These are phyloP conservation scores for Globisporangium lucens DNA, from an alignment of 352 stramenopile species.

Conservation along the genomic window DNA sequence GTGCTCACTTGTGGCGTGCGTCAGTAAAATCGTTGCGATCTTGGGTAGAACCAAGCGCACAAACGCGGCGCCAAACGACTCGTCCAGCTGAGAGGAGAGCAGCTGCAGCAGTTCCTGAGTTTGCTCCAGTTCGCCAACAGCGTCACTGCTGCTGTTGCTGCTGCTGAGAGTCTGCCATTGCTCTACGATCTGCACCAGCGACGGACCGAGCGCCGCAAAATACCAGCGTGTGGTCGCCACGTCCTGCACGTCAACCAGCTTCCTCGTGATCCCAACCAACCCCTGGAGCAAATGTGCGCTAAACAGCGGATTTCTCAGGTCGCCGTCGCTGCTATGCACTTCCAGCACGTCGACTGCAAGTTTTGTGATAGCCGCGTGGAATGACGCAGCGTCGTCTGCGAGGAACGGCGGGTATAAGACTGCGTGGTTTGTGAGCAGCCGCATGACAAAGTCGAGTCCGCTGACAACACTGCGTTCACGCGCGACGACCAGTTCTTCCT, in stretches of 20 bases:
- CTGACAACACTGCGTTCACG: constrained; percentile 14
- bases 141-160: constrained; percentile 9
- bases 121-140: constrained; percentile 37
- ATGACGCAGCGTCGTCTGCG: constrained; percentile 22
- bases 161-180: constrained; percentile 9
- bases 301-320: constrained; percentile 21
- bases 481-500: constrained; percentile 30
- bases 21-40: constrained; percentile 35
- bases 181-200: constrained; percentile 30
- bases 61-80: constrained; percentile 40
- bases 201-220: constrained; percentile 36
- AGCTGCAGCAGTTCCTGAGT: constrained; percentile 48
- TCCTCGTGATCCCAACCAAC: constrained; percentile 31
- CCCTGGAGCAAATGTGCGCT: constrained; percentile 33
- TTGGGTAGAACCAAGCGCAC: constrained; percentile 60
- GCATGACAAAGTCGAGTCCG: constrained; percentile 33
- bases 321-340: constrained; percentile 12
- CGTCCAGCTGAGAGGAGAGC: constrained; percentile 44
- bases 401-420: constrained; percentile 31
- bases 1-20: constrained; percentile 21
- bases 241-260: constrained; percentile 45
- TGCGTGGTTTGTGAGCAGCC: constrained; percentile 36
- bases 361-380: constrained; percentile 38
- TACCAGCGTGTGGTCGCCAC: constrained; percentile 37
- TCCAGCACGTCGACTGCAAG: constrained; percentile 23